Conservation (phyloP, 2,329 filamentous ascomycete species). For the Fusarium tuaranense region DNA sequence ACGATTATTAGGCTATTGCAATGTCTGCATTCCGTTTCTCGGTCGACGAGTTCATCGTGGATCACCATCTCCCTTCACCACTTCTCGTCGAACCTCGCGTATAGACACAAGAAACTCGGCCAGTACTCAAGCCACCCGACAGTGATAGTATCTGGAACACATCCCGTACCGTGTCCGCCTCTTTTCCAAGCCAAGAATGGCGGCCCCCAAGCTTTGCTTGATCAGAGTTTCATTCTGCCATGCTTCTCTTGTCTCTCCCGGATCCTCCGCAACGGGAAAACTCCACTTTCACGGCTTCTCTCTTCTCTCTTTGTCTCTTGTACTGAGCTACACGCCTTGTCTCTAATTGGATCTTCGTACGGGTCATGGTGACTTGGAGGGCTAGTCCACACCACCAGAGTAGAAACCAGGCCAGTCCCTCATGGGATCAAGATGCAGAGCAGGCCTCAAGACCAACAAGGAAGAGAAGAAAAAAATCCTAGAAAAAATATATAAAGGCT, state of each 20-base stretch:
- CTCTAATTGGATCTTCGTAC: not conserved
- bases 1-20: not conserved
- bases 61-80: not conserved
- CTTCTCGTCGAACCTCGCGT: not conserved
- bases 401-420: not conserved
- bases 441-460: not conserved
- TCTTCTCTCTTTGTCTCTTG: not conserved
- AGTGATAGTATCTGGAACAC: not conserved
- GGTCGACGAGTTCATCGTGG: not conserved
- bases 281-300: not conserved
- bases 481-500: not conserved
- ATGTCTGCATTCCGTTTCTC: not conserved
- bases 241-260: not conserved
- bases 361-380: not conserved
- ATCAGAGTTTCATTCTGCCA: not conserved
- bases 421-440: not conserved
- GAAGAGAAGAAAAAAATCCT: not conserved
- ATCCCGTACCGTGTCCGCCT: not conserved
- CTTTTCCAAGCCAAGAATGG: not conserved
- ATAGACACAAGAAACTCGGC: not conserved
- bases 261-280: slow-evolving; percentile 13
- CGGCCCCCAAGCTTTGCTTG: not conserved
- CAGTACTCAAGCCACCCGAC: not conserved
- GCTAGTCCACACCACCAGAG: not conserved
- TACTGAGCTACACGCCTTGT: not conserved